Percentiles rank a stretch among this genome's conserved stretches.
phyloP scores from a whole-genome alignment of 352 stramenopile species.

The Pythium aristosporum region DNA sequence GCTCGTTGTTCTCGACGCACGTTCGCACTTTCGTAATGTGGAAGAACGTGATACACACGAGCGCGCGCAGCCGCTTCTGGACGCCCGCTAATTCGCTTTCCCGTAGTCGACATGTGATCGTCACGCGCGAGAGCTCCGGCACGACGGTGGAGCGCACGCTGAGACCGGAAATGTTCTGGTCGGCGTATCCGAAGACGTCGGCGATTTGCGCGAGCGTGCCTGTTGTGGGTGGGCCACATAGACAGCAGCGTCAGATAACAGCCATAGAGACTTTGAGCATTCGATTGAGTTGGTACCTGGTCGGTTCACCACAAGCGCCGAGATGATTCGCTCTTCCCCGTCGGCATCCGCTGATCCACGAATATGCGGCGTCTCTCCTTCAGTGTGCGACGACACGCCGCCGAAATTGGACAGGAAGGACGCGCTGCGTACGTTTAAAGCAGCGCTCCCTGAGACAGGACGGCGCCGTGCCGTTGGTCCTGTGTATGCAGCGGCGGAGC shows the following conservation, averaged over 20 bases:
- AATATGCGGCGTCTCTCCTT: background rate
- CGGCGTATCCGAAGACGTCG: conserved; percentile 63
- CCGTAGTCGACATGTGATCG: conserved; percentile 60
- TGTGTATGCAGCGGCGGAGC: background rate
- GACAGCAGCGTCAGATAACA: too few relatives aligned
- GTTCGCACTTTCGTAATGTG: conserved; percentile 69
- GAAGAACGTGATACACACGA: conserved; percentile 79
- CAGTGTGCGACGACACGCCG: conserved; percentile 14
- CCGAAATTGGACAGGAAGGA: conserved; percentile 19
- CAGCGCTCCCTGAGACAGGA: background rate
- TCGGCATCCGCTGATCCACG: background rate
- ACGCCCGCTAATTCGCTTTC: conserved; percentile 52
- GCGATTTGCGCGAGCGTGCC: conserved; percentile 68
- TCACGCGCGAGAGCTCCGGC: conserved; percentile 75
- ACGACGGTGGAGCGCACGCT: conserved; percentile 70
- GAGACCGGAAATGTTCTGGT: conserved; percentile 75
- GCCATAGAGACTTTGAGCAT: too few relatives aligned
- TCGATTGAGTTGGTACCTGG: conserved; percentile 30
- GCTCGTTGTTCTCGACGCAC: conserved; percentile 61
- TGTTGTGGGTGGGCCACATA: background rate
- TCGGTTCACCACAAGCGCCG: conserved; percentile 68
- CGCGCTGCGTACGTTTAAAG: background rate
- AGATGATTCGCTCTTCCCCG: conserved; percentile 78
- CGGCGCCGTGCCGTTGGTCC: background rate
- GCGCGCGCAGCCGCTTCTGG: conserved; percentile 53